Base-by-base conservation (phyloP, 2,329 filamentous ascomycete species). In the Curvularia eragrostidis region DNA sequence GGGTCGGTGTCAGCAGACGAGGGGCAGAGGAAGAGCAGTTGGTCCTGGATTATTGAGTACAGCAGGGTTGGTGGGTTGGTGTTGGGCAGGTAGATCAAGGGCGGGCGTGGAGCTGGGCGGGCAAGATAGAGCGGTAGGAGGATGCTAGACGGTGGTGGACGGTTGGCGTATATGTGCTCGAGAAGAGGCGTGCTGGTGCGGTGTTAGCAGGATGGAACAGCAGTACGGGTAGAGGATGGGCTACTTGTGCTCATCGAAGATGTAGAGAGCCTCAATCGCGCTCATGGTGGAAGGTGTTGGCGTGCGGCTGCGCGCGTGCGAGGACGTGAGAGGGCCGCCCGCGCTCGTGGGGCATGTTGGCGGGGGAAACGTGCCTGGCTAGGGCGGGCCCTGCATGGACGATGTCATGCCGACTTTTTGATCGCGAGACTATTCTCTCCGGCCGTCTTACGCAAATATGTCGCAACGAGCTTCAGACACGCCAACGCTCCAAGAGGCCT, bases 201-300 rank as follows among this genome's bases (percentile, higher is more conserved):
- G 12, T 38, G 60, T 68, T 42, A 68, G 68, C 42, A 46, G 26
- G 8, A 30, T 21, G 6, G 41, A 9, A 21, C 43, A 12, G 3
- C 24, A 38, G 19, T 30, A 3, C 3, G 8, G 15, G 21, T 12
- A 43, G n/a, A 10, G n/a, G 15, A n/a, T 47, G 47, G 53, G 67
- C 85, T 81, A 96, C 93, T 93, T 92, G 80, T 93, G 88, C 82
- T 97, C 93, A 85, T 98, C 93, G 79, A 91, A 97, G 76, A 99
- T 93, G 82, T 98, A 94, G 73, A 99, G 84, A 75, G 94, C 95
- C 83, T 98, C 94, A 74, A 99, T 91, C 75, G 91, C 87, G 81
- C 91, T 79, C 81, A 83, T 83, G 56, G 56, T 51, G 39, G 30
- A 21, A 23, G 15, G 32, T 54, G 58, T 63, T 54, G 57, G 57